These are phyloP conservation scores for Rutstroemia sydowiana DNA, from an alignment of 2,329 filamentous ascomycete genomes.

Conservation along the genomic window DNA sequence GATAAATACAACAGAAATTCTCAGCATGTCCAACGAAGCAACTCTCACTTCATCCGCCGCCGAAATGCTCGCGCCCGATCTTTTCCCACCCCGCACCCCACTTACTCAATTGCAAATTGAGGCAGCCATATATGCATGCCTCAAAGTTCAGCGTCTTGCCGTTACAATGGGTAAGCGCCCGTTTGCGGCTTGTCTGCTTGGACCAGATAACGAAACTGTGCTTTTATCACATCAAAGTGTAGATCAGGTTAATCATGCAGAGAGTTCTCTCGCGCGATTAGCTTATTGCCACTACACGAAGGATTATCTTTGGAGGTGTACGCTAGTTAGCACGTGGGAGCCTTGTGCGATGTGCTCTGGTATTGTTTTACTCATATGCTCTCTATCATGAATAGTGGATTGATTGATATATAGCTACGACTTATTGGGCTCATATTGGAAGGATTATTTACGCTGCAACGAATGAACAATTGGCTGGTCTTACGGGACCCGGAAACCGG, in stretches of 20 bases:
- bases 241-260: constrained; percentile 46
- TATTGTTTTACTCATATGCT: constrained; percentile 15
- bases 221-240: constrained; percentile 43
- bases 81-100: constrained; percentile 32
- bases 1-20: neutral
- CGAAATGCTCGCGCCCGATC: constrained; percentile 19
- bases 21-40: constrained; percentile 22
- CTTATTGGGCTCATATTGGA: constrained; percentile 47
- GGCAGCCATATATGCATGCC: constrained; percentile 33
- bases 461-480: constrained; percentile 37
- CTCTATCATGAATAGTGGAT: neutral
- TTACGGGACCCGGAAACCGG: constrained; percentile 41
- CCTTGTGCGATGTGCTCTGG: constrained; percentile 46
- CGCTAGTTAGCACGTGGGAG: constrained; percentile 46
- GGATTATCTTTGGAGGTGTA: constrained; percentile 41
- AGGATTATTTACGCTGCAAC: constrained; percentile 43
- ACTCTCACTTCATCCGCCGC: constrained; percentile 23
- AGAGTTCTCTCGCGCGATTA: constrained; percentile 40
- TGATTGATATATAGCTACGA: constrained; percentile 27
- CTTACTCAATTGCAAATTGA: constrained; percentile 35
- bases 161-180: constrained; percentile 41
- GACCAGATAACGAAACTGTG: constrained; percentile 41
- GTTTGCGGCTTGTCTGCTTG: constrained; percentile 42
- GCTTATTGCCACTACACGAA: constrained; percentile 41
- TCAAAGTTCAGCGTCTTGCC: constrained; percentile 37